phyloP scores from a whole-genome alignment of 331 rosid genomes.

The Pyrus hybrid region DNA sequence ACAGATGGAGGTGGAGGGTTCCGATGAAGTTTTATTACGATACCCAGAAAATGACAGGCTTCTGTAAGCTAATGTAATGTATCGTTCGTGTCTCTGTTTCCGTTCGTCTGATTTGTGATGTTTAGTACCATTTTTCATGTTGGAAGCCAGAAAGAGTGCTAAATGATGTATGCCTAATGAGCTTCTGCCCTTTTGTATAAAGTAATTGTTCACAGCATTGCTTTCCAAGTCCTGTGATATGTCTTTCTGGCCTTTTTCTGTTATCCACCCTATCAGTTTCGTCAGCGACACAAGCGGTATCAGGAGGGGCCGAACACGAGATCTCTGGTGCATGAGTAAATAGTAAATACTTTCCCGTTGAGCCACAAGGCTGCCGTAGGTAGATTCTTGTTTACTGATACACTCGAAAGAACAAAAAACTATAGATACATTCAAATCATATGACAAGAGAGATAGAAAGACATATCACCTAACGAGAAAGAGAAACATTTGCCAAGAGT shows the following conservation, averaged over 20 bases:
- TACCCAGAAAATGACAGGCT: neutral
- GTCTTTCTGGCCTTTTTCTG: neutral
- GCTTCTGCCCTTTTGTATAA: slow-evolving; percentile 10
- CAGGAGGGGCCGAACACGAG: neutral
- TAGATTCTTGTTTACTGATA: too few relatives aligned
- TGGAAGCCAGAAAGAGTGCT: neutral
- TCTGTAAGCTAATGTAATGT: neutral
- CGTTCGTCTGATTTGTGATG: neutral
- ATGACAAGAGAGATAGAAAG: too few relatives aligned
- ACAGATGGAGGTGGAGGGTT: neutral
- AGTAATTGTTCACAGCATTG: neutral
- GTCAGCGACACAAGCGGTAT: neutral
- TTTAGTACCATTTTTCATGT: neutral
- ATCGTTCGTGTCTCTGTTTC: neutral
- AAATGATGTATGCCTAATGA: slow-evolving; percentile 5
- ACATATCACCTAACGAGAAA: too few relatives aligned
- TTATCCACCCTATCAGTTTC: neutral
- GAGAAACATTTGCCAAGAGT: too few relatives aligned
- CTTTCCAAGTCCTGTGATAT: slow-evolving; percentile 4
- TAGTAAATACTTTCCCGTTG: neutral
- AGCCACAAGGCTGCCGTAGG: too few relatives aligned
- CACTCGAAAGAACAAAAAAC: too few relatives aligned
- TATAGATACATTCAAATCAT: rapidly evolving
- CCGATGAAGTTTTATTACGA: neutral
- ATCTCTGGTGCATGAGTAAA: neutral